Evolutionary conservation across 2,329 filamentous ascomycete genomes (phyloP), one percentile per base, ranked within the genome.

Genomic region (Xylariales sp.): DNA sequence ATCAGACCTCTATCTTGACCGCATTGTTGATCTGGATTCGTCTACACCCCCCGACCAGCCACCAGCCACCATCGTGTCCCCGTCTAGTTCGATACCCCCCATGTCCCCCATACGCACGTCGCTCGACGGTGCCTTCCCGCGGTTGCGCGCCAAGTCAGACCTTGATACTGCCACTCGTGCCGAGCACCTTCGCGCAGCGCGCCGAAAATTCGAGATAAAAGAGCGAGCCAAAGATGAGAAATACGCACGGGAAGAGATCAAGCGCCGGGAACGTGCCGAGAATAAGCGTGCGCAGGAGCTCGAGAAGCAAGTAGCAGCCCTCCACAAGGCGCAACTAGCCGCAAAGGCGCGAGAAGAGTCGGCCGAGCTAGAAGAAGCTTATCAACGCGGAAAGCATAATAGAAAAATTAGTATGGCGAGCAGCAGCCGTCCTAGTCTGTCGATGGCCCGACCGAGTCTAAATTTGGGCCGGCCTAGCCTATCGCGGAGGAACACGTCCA

Each of bases 141-240:
- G 88, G 58, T 78, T 90, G 5, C 87, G 89, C 69, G 86, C 86
- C 56, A 85, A 86, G 68, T 89, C 87, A 48, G 88, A 90, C 70
- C 80, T 89, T 16, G 86, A 89, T 74, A 83, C 85, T 5, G 82
- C 80, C 12, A 82, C 82, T 0, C 85, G 86, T 34, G 81, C 84
- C 58, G 87, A 89, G 68, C 85, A 87, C 49, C 85, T 91, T 41
- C 84, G 86, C 52, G 85, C 86, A 73, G 88, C 87, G 3, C 87
- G 89, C 61, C 86, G 86, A 72, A 88, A 87, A 74, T 90, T 90
- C 69, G 84, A 89, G 74, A 85, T 88, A 75, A 87, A 86, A 75
- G 87, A 91, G 76, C 82, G 82, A 16, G 81, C 81, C 61, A 90
- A 90, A 78, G 85, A 89, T 43, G 88, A 89, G 75, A 90, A 89